Evolutionary conservation across 345 rosid species (phyloP).

Genomic region (Balakata baccata): DNA sequence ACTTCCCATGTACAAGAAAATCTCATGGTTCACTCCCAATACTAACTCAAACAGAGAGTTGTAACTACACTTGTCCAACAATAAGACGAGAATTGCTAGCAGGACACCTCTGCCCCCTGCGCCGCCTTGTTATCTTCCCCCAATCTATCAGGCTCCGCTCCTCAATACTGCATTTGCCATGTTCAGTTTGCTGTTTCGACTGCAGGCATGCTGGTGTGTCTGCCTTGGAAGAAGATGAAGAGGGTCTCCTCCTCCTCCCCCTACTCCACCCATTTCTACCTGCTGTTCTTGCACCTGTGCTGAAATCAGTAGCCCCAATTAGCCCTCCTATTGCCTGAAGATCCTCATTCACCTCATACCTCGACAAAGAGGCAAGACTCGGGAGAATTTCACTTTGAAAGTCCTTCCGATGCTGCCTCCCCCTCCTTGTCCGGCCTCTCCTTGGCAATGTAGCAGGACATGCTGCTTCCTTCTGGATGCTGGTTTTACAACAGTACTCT

Average conservation of each 20-base stretch:
- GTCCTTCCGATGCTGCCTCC: slow-evolving; percentile 36
- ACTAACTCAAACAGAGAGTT: background rate
- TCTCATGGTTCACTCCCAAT: slow-evolving; percentile 4
- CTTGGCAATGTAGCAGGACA: slow-evolving; percentile 21
- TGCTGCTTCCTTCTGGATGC: slow-evolving; percentile 17
- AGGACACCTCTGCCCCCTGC: slow-evolving; percentile 43
- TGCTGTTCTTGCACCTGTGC: slow-evolving; percentile 9
- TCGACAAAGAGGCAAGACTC: slow-evolving; percentile 38
- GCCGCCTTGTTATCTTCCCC: slow-evolving; percentile 46
- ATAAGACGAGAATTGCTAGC: slow-evolving; percentile 34
- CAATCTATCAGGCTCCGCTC: slow-evolving; percentile 30
- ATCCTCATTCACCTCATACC: slow-evolving; percentile 46
- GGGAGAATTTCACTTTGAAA: slow-evolving; percentile 38
- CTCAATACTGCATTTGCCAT: slow-evolving; percentile 9
- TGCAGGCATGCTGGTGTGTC: slow-evolving; percentile 10
- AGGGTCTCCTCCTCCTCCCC: slow-evolving; percentile 20
- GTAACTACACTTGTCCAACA: slow-evolving; percentile 17
- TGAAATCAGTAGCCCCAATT: slow-evolving; percentile 24
- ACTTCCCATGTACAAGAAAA: slow-evolving; percentile 6
- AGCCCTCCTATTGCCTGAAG: slow-evolving; percentile 47
- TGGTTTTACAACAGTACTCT: slow-evolving; percentile 20
- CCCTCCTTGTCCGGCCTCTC: slow-evolving; percentile 33
- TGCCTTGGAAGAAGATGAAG: slow-evolving; percentile 19
- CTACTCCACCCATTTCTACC: slow-evolving; percentile 25
- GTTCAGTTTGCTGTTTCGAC: slow-evolving; percentile 7